phyloP scores from a whole-genome alignment of 352 stramenopile genomes.

The Phytophthora agathidicida region DNA sequence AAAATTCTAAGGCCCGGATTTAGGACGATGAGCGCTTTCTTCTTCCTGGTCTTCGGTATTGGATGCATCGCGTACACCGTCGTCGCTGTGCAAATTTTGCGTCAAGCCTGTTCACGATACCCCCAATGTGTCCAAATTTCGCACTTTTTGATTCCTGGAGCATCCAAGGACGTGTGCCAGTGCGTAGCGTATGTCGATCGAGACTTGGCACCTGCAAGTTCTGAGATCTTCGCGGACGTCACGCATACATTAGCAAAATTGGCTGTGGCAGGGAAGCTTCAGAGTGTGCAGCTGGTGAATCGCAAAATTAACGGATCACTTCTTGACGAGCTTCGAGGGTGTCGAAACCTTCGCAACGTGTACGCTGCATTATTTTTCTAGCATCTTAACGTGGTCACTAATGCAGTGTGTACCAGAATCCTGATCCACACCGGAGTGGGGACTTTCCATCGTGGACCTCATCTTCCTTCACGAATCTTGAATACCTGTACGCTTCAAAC shows the following conservation, averaged over 20 bases:
- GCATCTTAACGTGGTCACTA: background rate
- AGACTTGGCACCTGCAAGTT: slow-evolving; percentile 27
- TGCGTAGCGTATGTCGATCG: slow-evolving; percentile 38
- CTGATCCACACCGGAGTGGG: slow-evolving; percentile 39
- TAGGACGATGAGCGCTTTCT: slow-evolving; percentile 18
- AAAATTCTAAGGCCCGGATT: slow-evolving; percentile 8
- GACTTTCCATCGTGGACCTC: slow-evolving; percentile 30
- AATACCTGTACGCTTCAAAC: slow-evolving; percentile 48
- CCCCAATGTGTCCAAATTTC: slow-evolving; percentile 16
- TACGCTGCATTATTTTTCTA: slow-evolving; percentile 25
- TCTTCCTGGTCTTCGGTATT: slow-evolving; percentile 36
- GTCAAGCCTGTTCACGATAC: slow-evolving; percentile 18
- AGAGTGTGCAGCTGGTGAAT: slow-evolving; percentile 37
- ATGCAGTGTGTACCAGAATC: slow-evolving; percentile 20
- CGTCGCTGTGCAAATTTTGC: slow-evolving; percentile 14
- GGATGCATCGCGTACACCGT: slow-evolving; percentile 25
- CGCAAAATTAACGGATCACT: slow-evolving; percentile 35
- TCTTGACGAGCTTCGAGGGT: slow-evolving; percentile 21
- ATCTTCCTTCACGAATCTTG: slow-evolving; percentile 31
- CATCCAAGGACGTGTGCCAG: slow-evolving; percentile 9
- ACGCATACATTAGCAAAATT: slow-evolving; percentile 18
- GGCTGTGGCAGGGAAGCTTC: slow-evolving; percentile 23
- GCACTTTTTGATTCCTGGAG: slow-evolving; percentile 10
- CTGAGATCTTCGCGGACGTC: slow-evolving; percentile 18
- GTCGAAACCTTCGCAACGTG: slow-evolving; percentile 31